Evolutionary conservation across 202 grass and related monocot species (phyloP).

Genomic region (Musa balbisiana): DNA sequence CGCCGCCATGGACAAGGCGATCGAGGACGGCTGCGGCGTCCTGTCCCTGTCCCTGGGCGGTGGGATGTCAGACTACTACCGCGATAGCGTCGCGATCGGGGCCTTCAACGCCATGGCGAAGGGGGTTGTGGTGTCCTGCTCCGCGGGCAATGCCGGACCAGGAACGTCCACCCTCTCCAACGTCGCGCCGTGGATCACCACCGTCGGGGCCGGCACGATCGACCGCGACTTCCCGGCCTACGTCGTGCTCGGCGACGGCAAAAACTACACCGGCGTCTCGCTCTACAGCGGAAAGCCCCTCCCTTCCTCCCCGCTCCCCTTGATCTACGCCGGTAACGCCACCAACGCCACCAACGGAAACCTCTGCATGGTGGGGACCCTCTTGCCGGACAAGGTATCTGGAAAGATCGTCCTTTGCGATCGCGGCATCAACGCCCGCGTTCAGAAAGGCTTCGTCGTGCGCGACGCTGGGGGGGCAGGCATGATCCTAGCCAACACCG

Average conservation of each 20-base stretch:
- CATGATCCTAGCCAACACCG: slow-evolving; percentile 86
- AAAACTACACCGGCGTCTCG: slow-evolving; percentile 67
- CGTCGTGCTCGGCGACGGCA: slow-evolving; percentile 54
- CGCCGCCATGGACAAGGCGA: slow-evolving; percentile 85
- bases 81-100: slow-evolving; percentile 72
- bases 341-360: slow-evolving; percentile 65
- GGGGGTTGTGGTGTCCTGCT: slow-evolving; percentile 78
- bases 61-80: slow-evolving; percentile 63
- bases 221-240: slow-evolving; percentile 85
- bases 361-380: slow-evolving; percentile 74
- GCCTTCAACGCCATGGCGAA: slow-evolving; percentile 81
- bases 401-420: slow-evolving; percentile 92
- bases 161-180: slow-evolving; percentile 55
- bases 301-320: slow-evolving; percentile 34
- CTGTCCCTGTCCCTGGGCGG: slow-evolving; percentile 87
- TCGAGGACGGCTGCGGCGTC: slow-evolving; percentile 73
- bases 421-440: slow-evolving; percentile 67
- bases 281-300: slow-evolving; percentile 68
- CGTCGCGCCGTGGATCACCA: slow-evolving; percentile 89
- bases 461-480: slow-evolving; percentile 65
- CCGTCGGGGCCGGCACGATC: slow-evolving; percentile 71
- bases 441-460: slow-evolving; percentile 81
- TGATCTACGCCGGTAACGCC: slow-evolving; percentile 82
- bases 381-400: slow-evolving; percentile 69
- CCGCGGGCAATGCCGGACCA: slow-evolving; percentile 71